Base-by-base conservation (phyloP, 371 early-diverging fungal species). In the Lichtheimia ramosa region DNA sequence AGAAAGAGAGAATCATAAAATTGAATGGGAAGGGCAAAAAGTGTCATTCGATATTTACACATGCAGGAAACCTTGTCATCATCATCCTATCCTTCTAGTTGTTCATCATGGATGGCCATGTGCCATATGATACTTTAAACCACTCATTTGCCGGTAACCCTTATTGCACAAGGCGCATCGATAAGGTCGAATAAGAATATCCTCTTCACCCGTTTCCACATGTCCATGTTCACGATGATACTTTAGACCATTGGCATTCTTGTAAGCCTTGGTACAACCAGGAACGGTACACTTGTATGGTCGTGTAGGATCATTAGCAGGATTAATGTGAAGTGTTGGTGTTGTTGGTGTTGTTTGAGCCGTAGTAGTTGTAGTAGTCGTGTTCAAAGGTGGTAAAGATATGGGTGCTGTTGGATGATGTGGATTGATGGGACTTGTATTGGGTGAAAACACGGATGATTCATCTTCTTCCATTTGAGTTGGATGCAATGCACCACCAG, bases 71-170 rank as follows among this genome's bases (percentile, higher is more conserved):
- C 46, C n/a, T n/a, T n/a, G n/a, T n/a, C 46, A 21, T 46, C 18
- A 21, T n/a, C 21, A 10, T 46, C 46, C 46, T 18, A n/a, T n/a
- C n/a, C n/a, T n/a, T n/a, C n/a, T n/a, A n/a, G n/a, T n/a, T n/a
- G n/a, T 46, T 0, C n/a, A 46, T 46, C 46, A 25, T 43, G 18
- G 21, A 46, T 59, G 59, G n/a, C 34, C 23, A 46, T 59, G 59
- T 1, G 59, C 46, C 40, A 93, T 82, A 56, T 94, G 95, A 70
- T 94, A 94, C 68, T 91, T 88, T 6, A 97, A 82, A 3, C 97
- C 97, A 62, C 92, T 95, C 64, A 91, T 81, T 77, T 96, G 95
- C 71, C 94, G 95, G 82, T 96, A 97, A 20, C 83, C 73, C 63
- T 90, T 93, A 48, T 82, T 79, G 63, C 96, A 96, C 0, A 81